A percentile compares a stretch with the other conserved stretches of the same genome.
Evolutionary conservation across 2,329 filamentous ascomycete genomes (phyloP).

Genomic region (Penicillium sp.): DNA sequence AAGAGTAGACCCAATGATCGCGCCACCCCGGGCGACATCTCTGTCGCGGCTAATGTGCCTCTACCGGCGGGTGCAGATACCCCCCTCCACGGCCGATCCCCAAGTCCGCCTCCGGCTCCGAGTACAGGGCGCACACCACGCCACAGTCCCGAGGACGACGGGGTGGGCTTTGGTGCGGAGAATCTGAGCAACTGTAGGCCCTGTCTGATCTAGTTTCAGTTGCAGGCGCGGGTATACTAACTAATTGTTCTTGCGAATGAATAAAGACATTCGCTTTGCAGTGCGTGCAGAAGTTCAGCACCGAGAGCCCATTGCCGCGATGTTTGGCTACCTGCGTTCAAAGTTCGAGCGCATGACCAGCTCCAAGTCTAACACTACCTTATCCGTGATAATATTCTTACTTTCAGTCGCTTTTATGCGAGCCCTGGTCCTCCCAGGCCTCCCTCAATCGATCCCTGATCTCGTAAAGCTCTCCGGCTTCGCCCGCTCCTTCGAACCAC

Average conservation of each 20-base stretch:
- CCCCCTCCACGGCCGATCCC: slow-evolving; percentile 57
- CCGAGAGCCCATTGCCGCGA: slow-evolving; percentile 76
- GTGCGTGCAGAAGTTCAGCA: slow-evolving; percentile 86
- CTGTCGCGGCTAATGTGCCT: slow-evolving; percentile 52
- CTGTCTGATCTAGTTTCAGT: slow-evolving; percentile 26
- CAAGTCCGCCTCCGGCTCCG: slow-evolving; percentile 50
- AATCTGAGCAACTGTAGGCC: slow-evolving; percentile 54
- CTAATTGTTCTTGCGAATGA: slow-evolving; percentile 22
- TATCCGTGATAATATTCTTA: slow-evolving; percentile 61
- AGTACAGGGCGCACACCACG: slow-evolving; percentile 21
- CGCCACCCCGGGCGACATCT: slow-evolving; percentile 28
- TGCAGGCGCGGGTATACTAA: slow-evolving; percentile 36
- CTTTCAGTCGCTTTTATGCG: slow-evolving; percentile 65
- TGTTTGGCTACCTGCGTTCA: slow-evolving; percentile 62
- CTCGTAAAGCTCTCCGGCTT: slow-evolving; percentile 87
- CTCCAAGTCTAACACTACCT: slow-evolving; percentile 67
- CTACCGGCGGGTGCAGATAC: slow-evolving; percentile 55
- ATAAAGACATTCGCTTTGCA: slow-evolving; percentile 79
- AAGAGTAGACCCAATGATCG: slow-evolving; percentile 22
- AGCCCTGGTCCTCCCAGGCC: slow-evolving; percentile 66
- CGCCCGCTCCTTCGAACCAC: slow-evolving; percentile 86
- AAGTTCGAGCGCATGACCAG: slow-evolving; percentile 62
- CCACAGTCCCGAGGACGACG: slow-evolving; percentile 35
- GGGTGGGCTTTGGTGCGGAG: slow-evolving; percentile 36
- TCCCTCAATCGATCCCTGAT: slow-evolving; percentile 70